phyloP scores from a whole-genome alignment of 2,329 filamentous ascomycete species.

The Tolypocladium capitatum region DNA sequence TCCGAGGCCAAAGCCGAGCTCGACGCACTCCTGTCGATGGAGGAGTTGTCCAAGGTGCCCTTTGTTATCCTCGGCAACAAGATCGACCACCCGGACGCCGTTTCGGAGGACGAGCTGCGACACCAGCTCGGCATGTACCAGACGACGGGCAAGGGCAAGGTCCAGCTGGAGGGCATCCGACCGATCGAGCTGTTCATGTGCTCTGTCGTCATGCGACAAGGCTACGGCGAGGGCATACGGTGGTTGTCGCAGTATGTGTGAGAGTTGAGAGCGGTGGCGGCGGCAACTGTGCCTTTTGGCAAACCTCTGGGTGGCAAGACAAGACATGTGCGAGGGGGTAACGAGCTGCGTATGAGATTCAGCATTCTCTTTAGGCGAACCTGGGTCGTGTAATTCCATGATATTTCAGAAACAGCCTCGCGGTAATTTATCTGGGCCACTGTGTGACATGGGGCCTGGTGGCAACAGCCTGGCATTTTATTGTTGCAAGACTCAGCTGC shows the following conservation, averaged over 20 bases:
- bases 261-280: conserved; percentile 23
- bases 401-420: conserved; percentile 1
- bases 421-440: neutral
- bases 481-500: neutral
- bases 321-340: conserved; percentile 2
- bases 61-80: conserved; percentile 98
- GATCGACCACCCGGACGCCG: conserved; percentile 94
- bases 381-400: conserved; percentile 18
- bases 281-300: neutral
- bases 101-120: conserved; percentile 90
- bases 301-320: conserved; percentile 1
- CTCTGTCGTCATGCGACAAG: conserved; percentile 96
- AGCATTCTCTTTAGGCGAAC: conserved; percentile 22
- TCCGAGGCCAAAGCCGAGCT: conserved; percentile 92
- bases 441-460: neutral
- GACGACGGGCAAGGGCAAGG: conserved; percentile 92
- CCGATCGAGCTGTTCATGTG: conserved; percentile 99
- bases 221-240: conserved; percentile 80
- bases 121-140: conserved; percentile 89
- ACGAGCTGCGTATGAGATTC: conserved; percentile 14
- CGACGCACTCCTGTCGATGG: conserved; percentile 89
- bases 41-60: conserved; percentile 88
- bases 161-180: conserved; percentile 79
- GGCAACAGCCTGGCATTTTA: neutral
- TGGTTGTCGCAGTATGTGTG: conserved; percentile 91